Conservation (phyloP, 352 stramenopile species). For the Globisporangium irregulare region DNA sequence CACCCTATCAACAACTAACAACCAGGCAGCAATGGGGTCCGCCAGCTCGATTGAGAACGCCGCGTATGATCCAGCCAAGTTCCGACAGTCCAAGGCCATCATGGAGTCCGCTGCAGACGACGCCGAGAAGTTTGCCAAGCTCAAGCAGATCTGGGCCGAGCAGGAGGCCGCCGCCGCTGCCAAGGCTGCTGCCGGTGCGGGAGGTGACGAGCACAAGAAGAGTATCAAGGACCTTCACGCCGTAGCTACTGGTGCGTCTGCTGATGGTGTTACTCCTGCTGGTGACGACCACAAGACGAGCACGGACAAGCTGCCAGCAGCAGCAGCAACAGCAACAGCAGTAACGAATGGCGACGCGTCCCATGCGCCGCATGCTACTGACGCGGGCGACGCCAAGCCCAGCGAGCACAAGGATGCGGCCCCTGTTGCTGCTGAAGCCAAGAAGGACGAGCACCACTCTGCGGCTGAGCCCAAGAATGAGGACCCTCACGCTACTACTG, state of each 20-base stretch:
- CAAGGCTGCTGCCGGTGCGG: background rate
- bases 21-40: slow-evolving; percentile 37
- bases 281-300: background rate
- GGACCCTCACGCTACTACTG: background rate
- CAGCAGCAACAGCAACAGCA: background rate
- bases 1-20: background rate
- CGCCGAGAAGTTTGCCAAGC: slow-evolving; percentile 66
- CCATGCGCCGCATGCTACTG: slow-evolving; percentile 1
- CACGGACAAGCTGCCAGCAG: slow-evolving; percentile 1
- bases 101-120: slow-evolving; percentile 63
- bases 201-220: slow-evolving; percentile 26
- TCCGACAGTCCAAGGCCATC: slow-evolving; percentile 62
- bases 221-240: slow-evolving; percentile 35
- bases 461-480: slow-evolving; percentile 1
- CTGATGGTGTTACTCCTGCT: slow-evolving; percentile 10
- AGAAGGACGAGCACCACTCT: background rate
- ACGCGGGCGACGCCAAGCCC: background rate
- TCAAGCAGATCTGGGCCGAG: slow-evolving; percentile 62
- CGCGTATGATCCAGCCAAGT: slow-evolving; percentile 59
- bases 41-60: slow-evolving; percentile 53
- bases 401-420: background rate
- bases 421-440: slow-evolving; percentile 7
- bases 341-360: background rate
- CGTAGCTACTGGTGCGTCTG: background rate
- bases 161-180: slow-evolving; percentile 12